Conservation (phyloP, 2,329 filamentous ascomycete genomes). For the Fusarium protoensiforme region DNA sequence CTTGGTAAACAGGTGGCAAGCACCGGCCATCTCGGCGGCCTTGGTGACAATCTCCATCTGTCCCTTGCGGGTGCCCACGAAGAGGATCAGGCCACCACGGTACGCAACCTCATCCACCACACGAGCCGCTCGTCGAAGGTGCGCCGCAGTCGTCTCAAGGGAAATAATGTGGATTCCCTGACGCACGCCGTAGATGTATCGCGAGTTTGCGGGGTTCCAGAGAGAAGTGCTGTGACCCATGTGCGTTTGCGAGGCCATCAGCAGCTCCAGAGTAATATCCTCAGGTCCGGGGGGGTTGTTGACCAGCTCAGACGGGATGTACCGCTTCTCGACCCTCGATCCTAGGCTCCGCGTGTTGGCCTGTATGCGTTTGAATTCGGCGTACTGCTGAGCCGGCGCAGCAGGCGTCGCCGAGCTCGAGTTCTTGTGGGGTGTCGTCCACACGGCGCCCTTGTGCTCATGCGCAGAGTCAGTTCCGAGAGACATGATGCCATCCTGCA, state of each 20-base stretch:
- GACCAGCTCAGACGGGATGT: conserved; percentile 74
- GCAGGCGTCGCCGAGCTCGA: conserved; percentile 50
- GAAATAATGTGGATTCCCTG: conserved; percentile 93
- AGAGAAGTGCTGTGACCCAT: conserved; percentile 90
- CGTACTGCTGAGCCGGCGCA: conserved; percentile 53
- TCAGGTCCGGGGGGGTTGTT: conserved; percentile 78
- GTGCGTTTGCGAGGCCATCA: conserved; percentile 88
- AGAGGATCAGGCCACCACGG: conserved; percentile 85
- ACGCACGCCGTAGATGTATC: conserved; percentile 92
- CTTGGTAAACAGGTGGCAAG: conserved; percentile 89
- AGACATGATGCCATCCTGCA: conserved; percentile 48
- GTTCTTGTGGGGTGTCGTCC: conserved; percentile 47
- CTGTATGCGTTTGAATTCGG: conserved; percentile 52
- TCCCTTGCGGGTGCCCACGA: conserved; percentile 86
- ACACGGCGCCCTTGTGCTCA: conserved; percentile 47
- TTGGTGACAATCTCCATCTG: conserved; percentile 84
- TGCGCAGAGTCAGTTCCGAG: conserved; percentile 49
- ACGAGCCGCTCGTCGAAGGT: conserved; percentile 92
- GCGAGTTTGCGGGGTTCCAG: conserved; percentile 94
- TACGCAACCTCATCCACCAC: conserved; percentile 89
- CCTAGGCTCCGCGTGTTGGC: conserved; percentile 60
- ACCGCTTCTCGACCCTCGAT: conserved; percentile 62
- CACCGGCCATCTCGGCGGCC: conserved; percentile 80
- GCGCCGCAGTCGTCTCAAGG: conserved; percentile 86
- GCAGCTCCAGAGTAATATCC: conserved; percentile 89